Percentiles rank a stretch among this genome's conserved stretches.
These are phyloP conservation scores for Syzygium malaccense DNA, from an alignment of 441 rosid species.

Conservation along the genomic window DNA sequence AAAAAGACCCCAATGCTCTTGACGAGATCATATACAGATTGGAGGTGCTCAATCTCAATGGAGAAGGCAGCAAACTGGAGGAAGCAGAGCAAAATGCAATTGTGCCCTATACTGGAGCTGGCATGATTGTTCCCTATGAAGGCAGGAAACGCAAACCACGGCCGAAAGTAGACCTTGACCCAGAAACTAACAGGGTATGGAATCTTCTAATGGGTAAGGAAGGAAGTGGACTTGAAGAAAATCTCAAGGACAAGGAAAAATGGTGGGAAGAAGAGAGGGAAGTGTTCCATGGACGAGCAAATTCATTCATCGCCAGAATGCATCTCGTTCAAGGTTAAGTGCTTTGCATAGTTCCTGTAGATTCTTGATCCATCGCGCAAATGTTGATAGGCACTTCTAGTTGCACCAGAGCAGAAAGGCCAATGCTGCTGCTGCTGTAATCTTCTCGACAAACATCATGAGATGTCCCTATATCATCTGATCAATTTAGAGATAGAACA, in stretches of 20 bases:
- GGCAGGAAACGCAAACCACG: slow-evolving; percentile 56
- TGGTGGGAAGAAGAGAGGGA: slow-evolving; percentile 94
- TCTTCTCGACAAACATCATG: background rate
- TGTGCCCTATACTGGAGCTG: slow-evolving; percentile 41
- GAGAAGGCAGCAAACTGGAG: slow-evolving; percentile 10
- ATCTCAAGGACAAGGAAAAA: slow-evolving; percentile 45
- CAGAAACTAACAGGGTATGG: slow-evolving; percentile 86
- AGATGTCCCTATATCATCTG: background rate
- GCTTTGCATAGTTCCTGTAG: slow-evolving; percentile 1
- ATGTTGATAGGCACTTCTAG: background rate
- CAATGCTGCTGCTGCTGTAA: background rate
- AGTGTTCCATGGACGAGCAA: slow-evolving; percentile 72
- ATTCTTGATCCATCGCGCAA: background rate
- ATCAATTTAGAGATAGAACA: background rate
- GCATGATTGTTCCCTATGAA: slow-evolving; percentile 11
- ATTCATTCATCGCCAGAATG: slow-evolving; percentile 95
- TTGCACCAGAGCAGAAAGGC: background rate
- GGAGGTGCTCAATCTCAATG: slow-evolving; percentile 37
- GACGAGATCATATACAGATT: slow-evolving; percentile 42
- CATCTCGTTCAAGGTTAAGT: slow-evolving; percentile 93
- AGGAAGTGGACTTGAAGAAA: slow-evolving; percentile 37
- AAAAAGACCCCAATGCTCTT: slow-evolving; percentile 20
- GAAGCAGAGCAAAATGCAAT: slow-evolving; percentile 38
- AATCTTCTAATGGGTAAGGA: slow-evolving; percentile 80
- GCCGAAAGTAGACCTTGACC: slow-evolving; percentile 90